phyloP scores from a whole-genome alignment of 2,329 filamentous ascomycete species.

The Colletotrichum kahawae region DNA sequence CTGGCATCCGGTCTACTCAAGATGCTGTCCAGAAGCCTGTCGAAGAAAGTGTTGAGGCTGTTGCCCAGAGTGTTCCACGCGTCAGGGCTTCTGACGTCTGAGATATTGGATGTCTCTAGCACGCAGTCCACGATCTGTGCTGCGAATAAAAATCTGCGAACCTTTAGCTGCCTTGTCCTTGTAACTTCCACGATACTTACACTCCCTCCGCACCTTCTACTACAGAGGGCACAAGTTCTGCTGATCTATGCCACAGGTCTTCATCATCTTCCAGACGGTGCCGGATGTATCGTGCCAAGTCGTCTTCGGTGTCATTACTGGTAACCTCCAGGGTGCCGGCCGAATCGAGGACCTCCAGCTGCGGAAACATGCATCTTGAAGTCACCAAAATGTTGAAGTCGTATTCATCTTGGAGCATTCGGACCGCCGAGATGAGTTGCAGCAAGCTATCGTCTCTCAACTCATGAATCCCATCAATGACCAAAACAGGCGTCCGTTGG shows the following conservation, averaged over 20 bases:
- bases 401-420: neutral
- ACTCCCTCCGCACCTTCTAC: neutral
- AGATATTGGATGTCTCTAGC: neutral
- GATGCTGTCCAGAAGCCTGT: neutral
- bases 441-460: neutral
- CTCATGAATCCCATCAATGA: neutral
- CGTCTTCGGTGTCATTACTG: neutral
- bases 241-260: neutral
- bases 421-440: neutral
- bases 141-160: neutral
- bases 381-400: neutral
- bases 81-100: neutral
- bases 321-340: neutral
- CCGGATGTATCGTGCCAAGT: neutral
- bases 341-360: neutral
- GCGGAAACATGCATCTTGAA: neutral
- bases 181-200: rapidly evolving
- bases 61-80: neutral
- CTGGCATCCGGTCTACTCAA: neutral
- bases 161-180: neutral
- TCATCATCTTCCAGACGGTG: neutral
- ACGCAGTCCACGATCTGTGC: neutral
- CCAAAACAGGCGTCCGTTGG: neutral
- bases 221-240: neutral
- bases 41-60: neutral